Evolutionary conservation across 345 rosid species (phyloP).

Genomic region (Eucalyptus paniculata): DNA sequence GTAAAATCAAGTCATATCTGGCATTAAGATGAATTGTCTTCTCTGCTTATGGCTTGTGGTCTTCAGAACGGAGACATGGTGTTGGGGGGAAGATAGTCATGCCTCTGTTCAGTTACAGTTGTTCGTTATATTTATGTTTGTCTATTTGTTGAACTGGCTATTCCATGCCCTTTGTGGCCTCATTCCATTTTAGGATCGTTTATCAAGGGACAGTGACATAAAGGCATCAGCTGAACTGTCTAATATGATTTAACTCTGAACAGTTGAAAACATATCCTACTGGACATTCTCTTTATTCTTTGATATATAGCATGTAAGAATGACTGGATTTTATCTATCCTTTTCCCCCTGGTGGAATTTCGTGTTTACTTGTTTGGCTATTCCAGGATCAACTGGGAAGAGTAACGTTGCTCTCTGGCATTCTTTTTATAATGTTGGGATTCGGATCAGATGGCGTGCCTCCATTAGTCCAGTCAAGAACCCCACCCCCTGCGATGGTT

Average conservation of each 20-base stretch:
- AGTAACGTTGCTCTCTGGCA: slow-evolving; percentile 76
- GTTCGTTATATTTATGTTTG: neutral
- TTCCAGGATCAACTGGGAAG: slow-evolving; percentile 89
- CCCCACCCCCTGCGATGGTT: slow-evolving; percentile 57
- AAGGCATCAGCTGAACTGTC: neutral
- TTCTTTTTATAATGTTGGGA: slow-evolving; percentile 71
- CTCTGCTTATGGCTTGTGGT: neutral
- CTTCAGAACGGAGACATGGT: neutral
- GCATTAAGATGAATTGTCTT: neutral
- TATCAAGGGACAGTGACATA: neutral
- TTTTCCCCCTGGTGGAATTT: neutral
- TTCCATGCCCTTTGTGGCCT: neutral
- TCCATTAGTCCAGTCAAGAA: slow-evolving; percentile 67
- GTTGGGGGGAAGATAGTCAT: neutral
- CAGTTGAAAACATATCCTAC: neutral
- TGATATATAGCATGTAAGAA: neutral
- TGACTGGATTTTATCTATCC: neutral
- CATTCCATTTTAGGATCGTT: neutral
- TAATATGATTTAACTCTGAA: neutral
- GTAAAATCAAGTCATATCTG: neutral
- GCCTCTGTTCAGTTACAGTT: neutral
- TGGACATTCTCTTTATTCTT: neutral
- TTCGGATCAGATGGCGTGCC: slow-evolving; percentile 87
- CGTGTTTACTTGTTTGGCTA: neutral
- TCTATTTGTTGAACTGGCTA: neutral